Evolutionary conservation across 345 rosid genomes (phyloP), one percentile per base, ranked within the genome.

Genomic region (Arabidopsis suecica): DNA sequence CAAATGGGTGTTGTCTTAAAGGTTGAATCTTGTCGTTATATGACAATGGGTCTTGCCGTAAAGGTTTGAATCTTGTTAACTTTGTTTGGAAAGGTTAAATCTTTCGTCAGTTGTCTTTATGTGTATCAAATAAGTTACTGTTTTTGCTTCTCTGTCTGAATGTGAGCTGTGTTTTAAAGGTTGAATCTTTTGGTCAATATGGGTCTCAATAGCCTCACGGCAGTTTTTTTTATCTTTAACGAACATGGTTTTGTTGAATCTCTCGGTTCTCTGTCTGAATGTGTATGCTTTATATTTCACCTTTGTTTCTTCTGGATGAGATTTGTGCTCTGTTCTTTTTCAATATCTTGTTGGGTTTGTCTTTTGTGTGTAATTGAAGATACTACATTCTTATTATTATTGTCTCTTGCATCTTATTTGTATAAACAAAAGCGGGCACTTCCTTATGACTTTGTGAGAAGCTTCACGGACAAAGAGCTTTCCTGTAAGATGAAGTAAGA

Each of bases 401-500:
- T 44, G 2, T 42, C 22, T 41, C 25, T 30, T 65, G 18, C 23
- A 20, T 66, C 36, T 66, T 36, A 11, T 36, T 49, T 18, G 34
- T 8, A 44, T 12, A 23, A 23, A 40, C 1, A 8, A 33, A 20
- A 69, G 64, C 44, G 73, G 30, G 63, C 73, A n/a, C 40, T 71
- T 14, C 67, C 75, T 9, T 6, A 45, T 0, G n/a, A 48, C n/a
- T 60, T 71, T 48, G 34, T 2, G 38, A 71, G 18, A 48, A 34
- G 4, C 33, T 13, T 59, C 40, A 37, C 75, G 0, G 8, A 71
- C 1, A 0, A 38, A 1, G 68, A 60, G 12, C 34, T 71, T 1
- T 37, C 32, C 0, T 3, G 36, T 23, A n/a, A 10, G 12, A 37
- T 71, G 75, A 48, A 58, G 59, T 61, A 28, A 16, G 11, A 61